phyloP scores from a whole-genome alignment of 23 red algal species.

The Rhodosorus marinus region DNA sequence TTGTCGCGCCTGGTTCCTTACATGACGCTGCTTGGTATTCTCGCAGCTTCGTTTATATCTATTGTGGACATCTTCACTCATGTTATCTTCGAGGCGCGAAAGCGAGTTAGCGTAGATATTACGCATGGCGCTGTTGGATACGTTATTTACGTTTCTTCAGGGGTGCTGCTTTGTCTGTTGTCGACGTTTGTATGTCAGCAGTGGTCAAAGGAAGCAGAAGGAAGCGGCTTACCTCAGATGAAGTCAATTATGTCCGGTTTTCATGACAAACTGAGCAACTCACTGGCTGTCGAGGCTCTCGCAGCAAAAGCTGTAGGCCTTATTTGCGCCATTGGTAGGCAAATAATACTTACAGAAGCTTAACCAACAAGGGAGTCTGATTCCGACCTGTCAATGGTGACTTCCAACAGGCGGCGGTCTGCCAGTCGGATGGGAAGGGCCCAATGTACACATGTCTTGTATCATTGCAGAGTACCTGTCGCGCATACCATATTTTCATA shows the following conservation, averaged over 20 bases:
- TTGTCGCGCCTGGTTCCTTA: conserved; percentile 35
- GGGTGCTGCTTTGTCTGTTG: conserved; percentile 47
- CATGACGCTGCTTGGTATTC: conserved; percentile 71
- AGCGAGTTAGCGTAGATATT: conserved; percentile 8
- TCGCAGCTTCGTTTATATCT: conserved; percentile 80
- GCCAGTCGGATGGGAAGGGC: conserved; percentile 97
- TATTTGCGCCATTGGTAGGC: conserved; percentile 83
- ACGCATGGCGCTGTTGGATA: conserved; percentile 6
- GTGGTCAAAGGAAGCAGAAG: conserved; percentile 76
- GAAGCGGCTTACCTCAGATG: conserved; percentile 92
- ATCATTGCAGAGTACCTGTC: conserved; percentile 98
- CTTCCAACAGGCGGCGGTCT: conserved; percentile 93
- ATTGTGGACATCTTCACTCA: conserved; percentile 74
- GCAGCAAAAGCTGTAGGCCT: conserved; percentile 83
- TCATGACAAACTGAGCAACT: conserved; percentile 67
- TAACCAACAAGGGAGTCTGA: no score
- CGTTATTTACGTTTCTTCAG: conserved; percentile 45
- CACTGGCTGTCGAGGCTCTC: conserved; percentile 65
- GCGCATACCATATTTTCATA: conserved; percentile 61
- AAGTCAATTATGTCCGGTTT: conserved; percentile 97
- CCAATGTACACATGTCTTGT: conserved; percentile 96
- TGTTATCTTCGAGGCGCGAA: conserved; percentile 20
- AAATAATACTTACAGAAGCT: no score
- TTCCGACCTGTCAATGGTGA: no score
- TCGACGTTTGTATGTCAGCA: conserved; percentile 67